Conservation (phyloP, 2,329 filamentous ascomycete species). For the Calonectria leucothoes region DNA sequence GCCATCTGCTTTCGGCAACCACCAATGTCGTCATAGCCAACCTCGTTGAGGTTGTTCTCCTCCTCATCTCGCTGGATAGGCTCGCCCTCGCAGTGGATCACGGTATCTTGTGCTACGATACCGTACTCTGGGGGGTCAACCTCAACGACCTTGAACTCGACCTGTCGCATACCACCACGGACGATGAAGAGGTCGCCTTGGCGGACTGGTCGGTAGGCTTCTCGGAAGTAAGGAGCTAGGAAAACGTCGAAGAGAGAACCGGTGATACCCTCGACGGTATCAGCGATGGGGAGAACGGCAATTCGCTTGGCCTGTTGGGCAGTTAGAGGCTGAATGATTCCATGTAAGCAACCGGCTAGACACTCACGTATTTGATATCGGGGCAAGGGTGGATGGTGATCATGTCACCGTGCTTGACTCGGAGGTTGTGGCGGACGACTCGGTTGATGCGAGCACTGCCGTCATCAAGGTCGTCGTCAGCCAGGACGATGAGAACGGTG, state of each 20-base stretch:
- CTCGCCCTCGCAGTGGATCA: constrained; percentile 97
- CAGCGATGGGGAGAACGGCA: constrained; percentile 96
- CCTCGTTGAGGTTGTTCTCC: constrained; percentile 98
- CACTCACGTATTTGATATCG: constrained; percentile 98
- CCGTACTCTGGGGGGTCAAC: constrained; percentile 98
- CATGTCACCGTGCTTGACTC: constrained; percentile 98
- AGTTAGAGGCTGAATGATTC: constrained; percentile 22
- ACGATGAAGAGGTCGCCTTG: constrained; percentile 99
- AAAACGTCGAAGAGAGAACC: constrained; percentile 99
- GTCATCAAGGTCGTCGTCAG: constrained; percentile 97
- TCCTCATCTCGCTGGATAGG: constrained; percentile 96
- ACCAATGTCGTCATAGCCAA: constrained; percentile 99
- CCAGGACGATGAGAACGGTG: constrained; percentile 96
- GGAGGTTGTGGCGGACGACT: constrained; percentile 97
- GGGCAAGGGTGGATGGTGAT: constrained; percentile 97
- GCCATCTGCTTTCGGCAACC: constrained; percentile 99
- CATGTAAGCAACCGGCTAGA: neutral
- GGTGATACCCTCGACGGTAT: constrained; percentile 97
- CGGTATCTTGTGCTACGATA: constrained; percentile 97
- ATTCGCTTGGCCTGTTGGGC: constrained; percentile 89
- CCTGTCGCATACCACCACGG: constrained; percentile 97
- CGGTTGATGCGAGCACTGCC: constrained; percentile 98
- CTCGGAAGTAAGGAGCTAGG: constrained; percentile 99
- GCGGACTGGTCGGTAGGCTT: constrained; percentile 96
- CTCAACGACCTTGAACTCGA: constrained; percentile 99